A percentile compares a stretch with the other conserved stretches of the same genome.
These are phyloP conservation scores for Gaeumannomyces sp. DNA, from an alignment of 2,329 filamentous ascomycete genomes.

Conservation along the genomic window DNA sequence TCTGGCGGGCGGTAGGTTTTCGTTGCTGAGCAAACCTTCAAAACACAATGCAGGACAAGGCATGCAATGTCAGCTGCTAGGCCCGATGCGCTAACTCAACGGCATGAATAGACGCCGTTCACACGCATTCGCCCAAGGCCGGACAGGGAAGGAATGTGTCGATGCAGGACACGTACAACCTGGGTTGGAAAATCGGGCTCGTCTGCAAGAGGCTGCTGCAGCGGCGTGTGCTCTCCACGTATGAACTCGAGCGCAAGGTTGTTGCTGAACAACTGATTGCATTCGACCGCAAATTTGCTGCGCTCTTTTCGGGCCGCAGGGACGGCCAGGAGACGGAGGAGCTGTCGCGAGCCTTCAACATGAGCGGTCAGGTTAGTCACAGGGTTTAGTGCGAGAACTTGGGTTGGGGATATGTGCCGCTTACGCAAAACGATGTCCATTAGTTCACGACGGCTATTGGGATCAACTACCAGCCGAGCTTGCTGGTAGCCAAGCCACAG, in stretches of 20 bases:
- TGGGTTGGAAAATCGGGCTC: constrained; percentile 38
- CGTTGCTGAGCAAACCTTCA: neutral
- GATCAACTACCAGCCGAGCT: constrained; percentile 10
- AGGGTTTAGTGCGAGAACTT: neutral
- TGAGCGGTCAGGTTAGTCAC: constrained; percentile 9
- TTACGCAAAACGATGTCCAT: neutral
- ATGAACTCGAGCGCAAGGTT: constrained; percentile 39
- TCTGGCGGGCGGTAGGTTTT: constrained; percentile 38
- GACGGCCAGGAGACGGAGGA: constrained; percentile 47
- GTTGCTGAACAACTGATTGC: constrained; percentile 55
- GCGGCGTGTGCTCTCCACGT: constrained; percentile 31
- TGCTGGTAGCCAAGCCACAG: constrained; percentile 8
- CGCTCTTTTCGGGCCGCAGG: constrained; percentile 43
- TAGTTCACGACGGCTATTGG: constrained; percentile 12
- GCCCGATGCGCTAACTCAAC: neutral
- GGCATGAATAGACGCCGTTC: constrained; percentile 35
- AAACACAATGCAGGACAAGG: too few species aligned
- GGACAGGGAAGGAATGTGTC: constrained; percentile 57
- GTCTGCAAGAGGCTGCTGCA: constrained; percentile 27
- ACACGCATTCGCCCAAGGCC: constrained; percentile 42
- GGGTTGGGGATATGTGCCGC: neutral
- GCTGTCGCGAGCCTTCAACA: constrained; percentile 28
- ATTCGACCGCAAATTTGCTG: constrained; percentile 43
- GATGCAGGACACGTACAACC: constrained; percentile 49
- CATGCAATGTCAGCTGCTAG: neutral